Evolutionary conservation across 169 alveolate genomes (phyloP), one percentile per base, ranked within the genome.

Genomic region (Plasmodium ovale): DNA sequence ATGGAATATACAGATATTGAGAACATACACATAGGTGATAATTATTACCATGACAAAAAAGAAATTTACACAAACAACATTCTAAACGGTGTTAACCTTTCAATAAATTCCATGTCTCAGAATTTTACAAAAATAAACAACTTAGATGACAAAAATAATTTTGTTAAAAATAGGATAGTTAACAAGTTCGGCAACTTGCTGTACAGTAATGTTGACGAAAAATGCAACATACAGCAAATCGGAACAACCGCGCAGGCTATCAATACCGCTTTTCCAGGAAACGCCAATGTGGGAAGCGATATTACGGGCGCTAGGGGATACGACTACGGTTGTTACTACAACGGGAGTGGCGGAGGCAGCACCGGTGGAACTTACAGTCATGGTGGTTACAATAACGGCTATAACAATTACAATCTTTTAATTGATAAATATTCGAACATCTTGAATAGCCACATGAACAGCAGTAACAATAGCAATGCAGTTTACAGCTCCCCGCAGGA

Each of bases 381-480:
- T 14, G 14, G 21, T 6, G 14, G 12, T 42, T 39, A 14, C 23
- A 37, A 39, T 42, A 39, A 16, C 1, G 23, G 31, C 2, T 21
- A 56, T 54, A 72, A 58, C 59, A 72, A 42, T 37, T 62, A 82
- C 59, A 82, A 82, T 51, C 19, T 31, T 6, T 21, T 82, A 82
- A 64, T 82, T 82, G 84, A 82, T 19, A 82, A 82, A 44, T 82
- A 82, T 37, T 82, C 90, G 53, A 82, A 82, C 25, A 82, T 82
- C 29, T 44, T 82, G 56, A 82, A 67, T 56, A 65, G 90, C 31
- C 53, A 82, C 27, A 65, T 59, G 79, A 56, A 65, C 58, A 64
- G 53, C 35, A 44, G 64, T 53, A 64, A 25, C 0, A 64, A 35
- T 39, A 31, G 51, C 9, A 82, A 35, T 58, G 37, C 88, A 23